These are phyloP conservation scores for Massariosphaeria phaeospora DNA, from an alignment of 495 filamentous ascomycete species.

Conservation along the genomic window DNA sequence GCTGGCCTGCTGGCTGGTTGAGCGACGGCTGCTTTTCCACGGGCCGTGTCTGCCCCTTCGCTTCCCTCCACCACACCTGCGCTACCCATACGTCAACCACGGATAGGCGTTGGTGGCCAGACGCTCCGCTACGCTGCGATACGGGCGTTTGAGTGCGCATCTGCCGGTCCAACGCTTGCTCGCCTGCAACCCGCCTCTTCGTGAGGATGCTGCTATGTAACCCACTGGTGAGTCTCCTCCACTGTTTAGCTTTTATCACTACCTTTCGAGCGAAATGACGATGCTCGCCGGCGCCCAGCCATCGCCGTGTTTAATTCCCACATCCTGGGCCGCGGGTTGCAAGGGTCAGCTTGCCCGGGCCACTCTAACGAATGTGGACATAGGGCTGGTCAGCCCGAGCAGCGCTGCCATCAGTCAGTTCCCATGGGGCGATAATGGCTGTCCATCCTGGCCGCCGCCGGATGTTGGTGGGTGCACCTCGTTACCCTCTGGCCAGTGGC, in stretches of 20 bases:
- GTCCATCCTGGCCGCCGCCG: not conserved
- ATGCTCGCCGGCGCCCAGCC: slow-evolving; percentile 4
- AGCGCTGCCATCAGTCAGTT: slow-evolving; percentile 1
- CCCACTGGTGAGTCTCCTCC: not conserved
- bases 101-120: slow-evolving; percentile 9
- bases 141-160: no score
- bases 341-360: slow-evolving; percentile 4
- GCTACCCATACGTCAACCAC: not conserved
- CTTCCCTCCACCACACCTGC: not conserved
- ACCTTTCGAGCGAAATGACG: slow-evolving; percentile 5
- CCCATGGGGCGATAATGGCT: slow-evolving; percentile 1
- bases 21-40: not conserved
- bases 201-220: not conserved
- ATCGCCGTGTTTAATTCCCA: slow-evolving; percentile 15
- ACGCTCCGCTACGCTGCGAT: no score
- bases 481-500: slow-evolving; percentile 6
- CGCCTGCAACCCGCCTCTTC: not conserved
- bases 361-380: slow-evolving; percentile 14
- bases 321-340: slow-evolving; percentile 26
- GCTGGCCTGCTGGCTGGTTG: no score
- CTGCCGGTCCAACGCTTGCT: no score
- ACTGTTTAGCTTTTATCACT: not conserved
- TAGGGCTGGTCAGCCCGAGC: slow-evolving; percentile 24
- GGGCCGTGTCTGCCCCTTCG: not conserved
- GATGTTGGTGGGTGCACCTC: slow-evolving; percentile 21